These are phyloP conservation scores for Blastocystis sp. DNA, from an alignment of 352 stramenopile genomes.

Conservation along the genomic window DNA sequence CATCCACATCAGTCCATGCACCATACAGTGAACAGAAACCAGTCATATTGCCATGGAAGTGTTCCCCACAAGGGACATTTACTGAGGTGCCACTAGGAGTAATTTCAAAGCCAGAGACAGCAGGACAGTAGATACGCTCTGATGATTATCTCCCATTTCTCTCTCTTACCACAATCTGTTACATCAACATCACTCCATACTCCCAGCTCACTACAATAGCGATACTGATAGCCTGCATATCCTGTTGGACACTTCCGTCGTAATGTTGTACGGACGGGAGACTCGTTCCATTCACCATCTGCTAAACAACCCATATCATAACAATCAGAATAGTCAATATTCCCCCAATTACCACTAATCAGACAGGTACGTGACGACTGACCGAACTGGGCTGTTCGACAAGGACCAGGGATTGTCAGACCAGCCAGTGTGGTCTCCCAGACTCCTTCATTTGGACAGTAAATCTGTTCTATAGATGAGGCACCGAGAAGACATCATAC, in stretches of 20 bases:
- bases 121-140: conserved; percentile 25
- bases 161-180: conserved; percentile 18
- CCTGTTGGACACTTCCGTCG: not conserved
- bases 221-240: conserved; percentile 47
- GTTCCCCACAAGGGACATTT: conserved; percentile 21
- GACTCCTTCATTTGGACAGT: conserved; percentile 42
- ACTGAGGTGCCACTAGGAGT: not conserved
- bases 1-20: conserved; percentile 54
- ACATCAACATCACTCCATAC: conserved; percentile 25
- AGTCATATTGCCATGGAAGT: conserved; percentile 39
- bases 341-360: not conserved
- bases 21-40: conserved; percentile 26
- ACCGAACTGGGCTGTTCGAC: conserved; percentile 24
- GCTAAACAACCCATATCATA: conserved; percentile 20
- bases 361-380: not conserved
- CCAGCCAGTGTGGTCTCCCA: conserved; percentile 56
- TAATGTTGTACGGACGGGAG: conserved; percentile 6
- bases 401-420: conserved; percentile 47
- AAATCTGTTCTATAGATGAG: conserved; percentile 27
- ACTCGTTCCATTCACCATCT: conserved; percentile 11
- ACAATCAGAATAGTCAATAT: conserved; percentile 29
- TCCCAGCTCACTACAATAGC: not conserved
- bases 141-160: not conserved
- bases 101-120: not conserved
- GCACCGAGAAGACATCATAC: not conserved